Percentiles rank a stretch among this genome's conserved stretches.
Evolutionary conservation across 306 rosid species (phyloP).

Genomic region (Crotalaria pallida): DNA sequence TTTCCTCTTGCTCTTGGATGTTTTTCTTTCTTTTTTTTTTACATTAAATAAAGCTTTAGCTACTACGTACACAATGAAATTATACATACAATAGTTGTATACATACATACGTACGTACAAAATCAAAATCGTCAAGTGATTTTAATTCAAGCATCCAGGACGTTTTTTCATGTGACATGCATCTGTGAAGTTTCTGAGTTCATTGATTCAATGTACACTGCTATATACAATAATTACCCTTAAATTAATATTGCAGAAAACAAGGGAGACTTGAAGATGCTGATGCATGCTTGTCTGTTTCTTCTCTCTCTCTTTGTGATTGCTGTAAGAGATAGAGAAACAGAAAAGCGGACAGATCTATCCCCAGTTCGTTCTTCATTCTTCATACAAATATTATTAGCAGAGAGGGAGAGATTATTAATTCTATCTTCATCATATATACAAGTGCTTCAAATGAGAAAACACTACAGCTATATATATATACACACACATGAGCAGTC

Average conservation of each 20-base stretch:
- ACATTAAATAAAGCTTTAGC: too few species aligned
- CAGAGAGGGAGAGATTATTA: neutral
- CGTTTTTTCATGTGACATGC: neutral
- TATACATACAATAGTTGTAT: too few species aligned
- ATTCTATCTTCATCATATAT: neutral
- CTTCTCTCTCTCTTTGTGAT: neutral
- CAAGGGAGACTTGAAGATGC: neutral
- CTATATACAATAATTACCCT: too few species aligned
- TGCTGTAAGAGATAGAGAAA: neutral
- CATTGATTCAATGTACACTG: neutral
- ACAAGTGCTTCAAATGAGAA: neutral
- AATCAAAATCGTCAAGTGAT: too few species aligned
- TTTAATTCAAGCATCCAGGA: too few species aligned
- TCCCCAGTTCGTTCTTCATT: too few species aligned
- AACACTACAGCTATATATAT: neutral
- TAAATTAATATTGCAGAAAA: slow-evolving; percentile 20
- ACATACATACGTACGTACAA: too few species aligned
- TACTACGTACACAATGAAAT: too few species aligned
- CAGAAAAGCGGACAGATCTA: neutral
- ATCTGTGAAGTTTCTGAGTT: neutral
- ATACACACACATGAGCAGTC: too few species aligned
- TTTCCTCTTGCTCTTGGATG: neutral
- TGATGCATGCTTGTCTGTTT: neutral
- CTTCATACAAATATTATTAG: too few species aligned
- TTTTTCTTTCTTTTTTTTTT: too few species aligned